Percentiles rank a stretch among this genome's conserved stretches.
These are phyloP conservation scores for Cercospora canescens DNA, from an alignment of 2,329 filamentous ascomycete genomes.

Conservation along the genomic window DNA sequence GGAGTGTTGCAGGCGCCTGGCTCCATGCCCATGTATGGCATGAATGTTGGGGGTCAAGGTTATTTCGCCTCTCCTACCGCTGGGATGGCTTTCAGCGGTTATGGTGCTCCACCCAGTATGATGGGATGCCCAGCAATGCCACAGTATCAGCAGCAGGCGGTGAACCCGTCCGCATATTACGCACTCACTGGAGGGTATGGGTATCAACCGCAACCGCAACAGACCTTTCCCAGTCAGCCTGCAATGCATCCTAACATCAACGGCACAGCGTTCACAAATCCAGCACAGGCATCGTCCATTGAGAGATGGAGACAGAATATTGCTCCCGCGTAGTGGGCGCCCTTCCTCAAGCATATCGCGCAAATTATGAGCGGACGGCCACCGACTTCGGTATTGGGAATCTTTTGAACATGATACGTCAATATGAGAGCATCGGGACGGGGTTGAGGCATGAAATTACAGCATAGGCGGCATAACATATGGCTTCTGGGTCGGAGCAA, in stretches of 20 bases:
- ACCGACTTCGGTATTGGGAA: neutral
- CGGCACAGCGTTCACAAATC: neutral
- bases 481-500: neutral
- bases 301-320: conserved; percentile 11
- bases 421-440: neutral
- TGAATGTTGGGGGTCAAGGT: conserved; percentile 12
- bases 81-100: conserved; percentile 22
- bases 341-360: neutral
- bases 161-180: conserved; percentile 22
- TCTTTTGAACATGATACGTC: neutral
- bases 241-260: neutral
- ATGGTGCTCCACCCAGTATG: conserved; percentile 13
- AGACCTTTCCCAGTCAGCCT: neutral
- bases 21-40: conserved; percentile 21
- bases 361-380: neutral
- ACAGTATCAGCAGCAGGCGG: conserved; percentile 17
- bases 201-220: conserved; percentile 3
- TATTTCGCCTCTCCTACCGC: conserved; percentile 32
- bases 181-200: conserved; percentile 16
- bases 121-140: conserved; percentile 10
- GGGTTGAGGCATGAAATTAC: neutral
- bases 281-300: conserved; percentile 4
- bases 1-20: conserved; percentile 10
- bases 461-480: conserved; percentile 4
- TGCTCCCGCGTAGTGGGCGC: neutral